Percentiles rank a stretch among this genome's conserved stretches.
These are phyloP conservation scores for Sporothrix mexicana DNA, from an alignment of 2,329 filamentous ascomycete genomes.

Conservation along the genomic window DNA sequence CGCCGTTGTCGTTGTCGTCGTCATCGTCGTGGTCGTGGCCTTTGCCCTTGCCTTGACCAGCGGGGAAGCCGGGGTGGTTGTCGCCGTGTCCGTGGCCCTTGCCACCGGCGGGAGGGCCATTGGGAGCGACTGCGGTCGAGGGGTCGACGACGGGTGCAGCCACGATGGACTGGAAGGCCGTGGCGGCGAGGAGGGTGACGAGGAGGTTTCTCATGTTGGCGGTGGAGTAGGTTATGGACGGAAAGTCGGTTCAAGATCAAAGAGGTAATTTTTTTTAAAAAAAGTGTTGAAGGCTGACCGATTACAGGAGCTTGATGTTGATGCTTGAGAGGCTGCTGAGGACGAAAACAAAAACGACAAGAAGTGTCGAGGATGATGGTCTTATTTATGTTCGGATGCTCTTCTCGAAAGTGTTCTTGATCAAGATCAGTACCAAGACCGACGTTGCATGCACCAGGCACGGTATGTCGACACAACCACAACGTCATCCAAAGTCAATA, in stretches of 20 bases:
- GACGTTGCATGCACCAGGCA: neutral
- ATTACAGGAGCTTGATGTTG: neutral
- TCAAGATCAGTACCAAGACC: too few species aligned
- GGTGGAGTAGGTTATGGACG: neutral
- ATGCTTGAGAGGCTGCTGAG: neutral
- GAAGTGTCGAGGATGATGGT: neutral
- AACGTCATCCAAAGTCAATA: neutral
- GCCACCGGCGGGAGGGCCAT: neutral
- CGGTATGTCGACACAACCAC: neutral
- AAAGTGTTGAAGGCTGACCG: neutral
- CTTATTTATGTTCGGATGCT: neutral
- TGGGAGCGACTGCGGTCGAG: constrained; percentile 43
- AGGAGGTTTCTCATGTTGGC: constrained; percentile 28
- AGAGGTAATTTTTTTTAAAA: too few species aligned
- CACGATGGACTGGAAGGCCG: constrained; percentile 25
- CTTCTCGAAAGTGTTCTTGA: neutral
- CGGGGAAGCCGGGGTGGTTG: neutral
- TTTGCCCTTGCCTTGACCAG: neutral
- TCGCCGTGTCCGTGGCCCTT: neutral
- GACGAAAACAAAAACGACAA: neutral
- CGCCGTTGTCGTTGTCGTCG: neutral
- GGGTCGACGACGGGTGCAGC: constrained; percentile 22
- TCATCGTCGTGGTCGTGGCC: neutral
- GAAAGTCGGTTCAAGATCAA: too few species aligned
- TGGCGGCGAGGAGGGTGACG: constrained; percentile 25